Percentiles rank a stretch among this genome's conserved stretches.
phyloP scores from a whole-genome alignment of 2,329 filamentous ascomycete species.

The Bipolaris gigantea region DNA sequence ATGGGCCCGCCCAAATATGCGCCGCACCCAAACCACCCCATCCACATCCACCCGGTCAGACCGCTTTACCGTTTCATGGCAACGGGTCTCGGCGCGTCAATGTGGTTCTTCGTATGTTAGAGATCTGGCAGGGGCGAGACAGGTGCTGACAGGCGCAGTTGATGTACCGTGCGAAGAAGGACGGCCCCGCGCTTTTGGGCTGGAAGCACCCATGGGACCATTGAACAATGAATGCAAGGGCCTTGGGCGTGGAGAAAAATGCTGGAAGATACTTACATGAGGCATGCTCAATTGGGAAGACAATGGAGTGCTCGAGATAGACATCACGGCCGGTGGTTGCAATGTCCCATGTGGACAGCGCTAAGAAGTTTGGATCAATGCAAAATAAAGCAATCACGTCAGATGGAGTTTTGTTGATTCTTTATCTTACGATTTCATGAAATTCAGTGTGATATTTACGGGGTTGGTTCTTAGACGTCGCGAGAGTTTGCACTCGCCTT shows the following conservation, averaged over 20 bases:
- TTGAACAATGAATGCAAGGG: slow-evolving; percentile 20
- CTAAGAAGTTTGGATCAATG: not conserved
- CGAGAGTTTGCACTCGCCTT: not conserved
- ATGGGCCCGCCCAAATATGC: slow-evolving; percentile 47
- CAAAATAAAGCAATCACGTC: not conserved
- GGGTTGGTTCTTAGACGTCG: not conserved
- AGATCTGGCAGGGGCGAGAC: not conserved
- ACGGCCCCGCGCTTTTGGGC: slow-evolving; percentile 86
- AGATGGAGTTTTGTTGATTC: not conserved
- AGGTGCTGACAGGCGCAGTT: slow-evolving; percentile 58
- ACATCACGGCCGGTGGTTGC: not conserved
- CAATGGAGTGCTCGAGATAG: not conserved
- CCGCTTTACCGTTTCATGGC: slow-evolving; percentile 82
- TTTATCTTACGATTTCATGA: not conserved
- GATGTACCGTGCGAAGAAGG: slow-evolving; percentile 96
- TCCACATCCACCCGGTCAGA: slow-evolving; percentile 62
- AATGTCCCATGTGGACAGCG: not conserved
- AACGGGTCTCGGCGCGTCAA: slow-evolving; percentile 86
- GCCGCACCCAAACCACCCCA: slow-evolving; percentile 51
- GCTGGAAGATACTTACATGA: not conserved
- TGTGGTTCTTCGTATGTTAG: slow-evolving; percentile 95
- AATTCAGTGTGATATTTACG: not conserved
- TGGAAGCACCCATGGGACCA: slow-evolving; percentile 74
- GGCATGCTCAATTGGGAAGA: not conserved
- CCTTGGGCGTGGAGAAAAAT: not conserved